Evolutionary conservation across 345 rosid genomes (phyloP).

Genomic region (Kernera saxatilis): DNA sequence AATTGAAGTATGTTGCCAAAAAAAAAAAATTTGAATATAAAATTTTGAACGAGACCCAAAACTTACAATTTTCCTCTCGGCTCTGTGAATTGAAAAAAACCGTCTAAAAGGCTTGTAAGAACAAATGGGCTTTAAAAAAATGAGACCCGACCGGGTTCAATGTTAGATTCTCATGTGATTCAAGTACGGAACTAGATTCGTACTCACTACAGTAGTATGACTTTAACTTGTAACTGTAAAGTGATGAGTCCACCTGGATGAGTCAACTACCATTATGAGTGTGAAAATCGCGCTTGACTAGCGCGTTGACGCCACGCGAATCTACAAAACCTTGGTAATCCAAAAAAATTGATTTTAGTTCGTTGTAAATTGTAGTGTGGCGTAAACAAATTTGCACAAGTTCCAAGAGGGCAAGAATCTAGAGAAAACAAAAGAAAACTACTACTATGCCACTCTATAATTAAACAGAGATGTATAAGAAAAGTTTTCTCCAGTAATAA

Average conservation of each 20-base stretch:
- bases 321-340: not conserved
- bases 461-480: too few species aligned
- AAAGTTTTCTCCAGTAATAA: too few species aligned
- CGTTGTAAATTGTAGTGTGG: not conserved
- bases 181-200: not conserved
- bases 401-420: not conserved
- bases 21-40: not conserved
- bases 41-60: not conserved
- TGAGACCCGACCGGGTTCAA: not conserved
- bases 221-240: not conserved
- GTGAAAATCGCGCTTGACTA: not conserved
- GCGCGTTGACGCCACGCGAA: not conserved
- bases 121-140: not conserved
- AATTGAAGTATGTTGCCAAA: too few species aligned
- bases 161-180: not conserved
- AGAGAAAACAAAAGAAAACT: too few species aligned
- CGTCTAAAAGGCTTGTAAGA: not conserved
- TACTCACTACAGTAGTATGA: too few species aligned
- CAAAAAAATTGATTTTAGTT: not conserved
- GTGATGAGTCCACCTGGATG: not conserved
- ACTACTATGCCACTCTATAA: too few species aligned
- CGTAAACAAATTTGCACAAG: not conserved
- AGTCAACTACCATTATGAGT: not conserved
- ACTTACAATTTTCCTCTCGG: not conserved
- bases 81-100: not conserved